phyloP scores from a whole-genome alignment of 768 basidiomycete genomes.

The Naganishia randhawae region DNA sequence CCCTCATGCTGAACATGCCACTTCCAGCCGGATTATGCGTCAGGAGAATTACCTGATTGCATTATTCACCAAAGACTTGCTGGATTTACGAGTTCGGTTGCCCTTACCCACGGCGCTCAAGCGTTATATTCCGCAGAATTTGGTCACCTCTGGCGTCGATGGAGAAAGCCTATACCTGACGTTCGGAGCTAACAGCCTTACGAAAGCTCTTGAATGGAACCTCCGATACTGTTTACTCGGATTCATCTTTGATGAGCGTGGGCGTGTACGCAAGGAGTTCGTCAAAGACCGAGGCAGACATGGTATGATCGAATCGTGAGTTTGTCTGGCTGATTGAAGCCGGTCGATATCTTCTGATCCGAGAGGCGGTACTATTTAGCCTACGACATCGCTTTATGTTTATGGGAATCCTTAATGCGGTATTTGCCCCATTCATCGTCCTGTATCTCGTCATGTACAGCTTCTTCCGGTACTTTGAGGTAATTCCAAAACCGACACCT shows the following conservation, averaged over 20 bases:
- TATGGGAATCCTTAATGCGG: constrained; percentile 92
- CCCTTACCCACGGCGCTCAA: constrained; percentile 53
- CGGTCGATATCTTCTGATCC: not conserved
- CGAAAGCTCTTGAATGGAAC: constrained; percentile 94
- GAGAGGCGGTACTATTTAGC: constrained; percentile 52
- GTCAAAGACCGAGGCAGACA: constrained; percentile 75
- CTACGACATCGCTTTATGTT: constrained; percentile 83
- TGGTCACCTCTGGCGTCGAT: constrained; percentile 49
- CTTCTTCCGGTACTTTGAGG: constrained; percentile 99
- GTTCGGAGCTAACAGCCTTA: constrained; percentile 65
- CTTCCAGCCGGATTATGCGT: constrained; percentile 72
- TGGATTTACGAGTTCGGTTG: constrained; percentile 80
- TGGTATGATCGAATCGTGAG: constrained; percentile 77
- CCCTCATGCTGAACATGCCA: not conserved
- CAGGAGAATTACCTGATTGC: constrained; percentile 99
- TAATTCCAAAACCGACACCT: constrained; percentile 51
- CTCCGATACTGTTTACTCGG: constrained; percentile 90
- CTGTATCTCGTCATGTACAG: constrained; percentile 95
- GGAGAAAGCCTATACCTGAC: constrained; percentile 56
- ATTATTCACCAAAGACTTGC: constrained; percentile 90
- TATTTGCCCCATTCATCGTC: constrained; percentile 95
- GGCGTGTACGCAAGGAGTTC: constrained; percentile 85
- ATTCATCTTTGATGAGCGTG: constrained; percentile 85
- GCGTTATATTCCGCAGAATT: constrained; percentile 35
- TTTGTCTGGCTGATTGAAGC: constrained; percentile 26